Evolutionary conservation across 2,329 filamentous ascomycete genomes (phyloP).

Genomic region (Microthyrium microscopicum): DNA sequence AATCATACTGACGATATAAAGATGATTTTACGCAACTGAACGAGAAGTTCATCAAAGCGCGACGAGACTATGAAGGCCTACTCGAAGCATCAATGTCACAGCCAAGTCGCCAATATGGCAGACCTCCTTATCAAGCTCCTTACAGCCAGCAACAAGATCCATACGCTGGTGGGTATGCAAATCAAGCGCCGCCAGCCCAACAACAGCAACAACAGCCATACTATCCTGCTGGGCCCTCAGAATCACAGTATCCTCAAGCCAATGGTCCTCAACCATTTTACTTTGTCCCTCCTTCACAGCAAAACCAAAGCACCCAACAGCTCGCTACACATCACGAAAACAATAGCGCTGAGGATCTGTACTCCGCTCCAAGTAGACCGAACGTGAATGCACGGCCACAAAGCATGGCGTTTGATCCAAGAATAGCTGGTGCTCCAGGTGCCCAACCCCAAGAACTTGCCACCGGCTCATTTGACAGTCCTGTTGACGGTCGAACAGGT

Average conservation of each 20-base stretch:
- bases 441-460: slow-evolving; percentile 29
- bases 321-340: slow-evolving; percentile 14
- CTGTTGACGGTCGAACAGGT: slow-evolving; percentile 27
- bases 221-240: slow-evolving; percentile 19
- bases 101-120: slow-evolving; percentile 64
- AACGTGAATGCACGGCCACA: slow-evolving; percentile 13
- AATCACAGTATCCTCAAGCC: slow-evolving; percentile 15
- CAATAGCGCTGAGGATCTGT: slow-evolving; percentile 10
- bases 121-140: slow-evolving; percentile 22
- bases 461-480: slow-evolving; percentile 29
- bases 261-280: slow-evolving; percentile 19
- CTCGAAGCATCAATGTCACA: slow-evolving; percentile 94
- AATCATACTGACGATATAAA: slow-evolving; percentile 21
- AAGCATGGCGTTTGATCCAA: slow-evolving; percentile 17
- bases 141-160: slow-evolving; percentile 8
- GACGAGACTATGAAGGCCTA: slow-evolving; percentile 90
- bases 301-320: slow-evolving; percentile 10
- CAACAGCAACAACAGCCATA: background rate
- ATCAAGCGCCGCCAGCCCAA: slow-evolving; percentile 7
- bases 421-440: background rate
- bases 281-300: slow-evolving; percentile 17
- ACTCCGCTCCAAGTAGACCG: slow-evolving; percentile 3
- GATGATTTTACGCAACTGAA: slow-evolving; percentile 98
- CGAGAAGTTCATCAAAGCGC: slow-evolving; percentile 98
- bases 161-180: no score